Conservation (phyloP, 2,329 filamentous ascomycete genomes). For the Rugonectria rugulosa region DNA sequence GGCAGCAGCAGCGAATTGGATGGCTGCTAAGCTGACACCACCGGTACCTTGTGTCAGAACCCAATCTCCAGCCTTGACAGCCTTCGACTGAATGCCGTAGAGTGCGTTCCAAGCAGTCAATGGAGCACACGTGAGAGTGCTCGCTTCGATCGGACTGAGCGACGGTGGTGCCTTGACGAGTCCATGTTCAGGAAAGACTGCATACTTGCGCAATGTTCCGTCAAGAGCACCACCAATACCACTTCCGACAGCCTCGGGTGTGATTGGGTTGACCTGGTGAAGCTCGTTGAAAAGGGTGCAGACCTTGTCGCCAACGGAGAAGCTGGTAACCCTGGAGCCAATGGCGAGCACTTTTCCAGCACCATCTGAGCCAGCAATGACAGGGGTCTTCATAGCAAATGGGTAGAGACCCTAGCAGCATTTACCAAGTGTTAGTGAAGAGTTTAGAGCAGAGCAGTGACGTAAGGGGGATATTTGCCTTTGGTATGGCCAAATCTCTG, state of each 20-base stretch:
- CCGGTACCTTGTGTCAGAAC: constrained; percentile 41
- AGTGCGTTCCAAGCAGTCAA: constrained; percentile 29
- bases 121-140: constrained; percentile 61
- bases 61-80: constrained; percentile 47
- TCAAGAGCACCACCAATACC: constrained; percentile 71
- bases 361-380: constrained; percentile 47
- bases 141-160: constrained; percentile 56
- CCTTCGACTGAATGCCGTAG: constrained; percentile 25
- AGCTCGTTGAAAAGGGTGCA: constrained; percentile 62
- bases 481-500: constrained; percentile 11
- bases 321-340: constrained; percentile 49
- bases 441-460: background rate
- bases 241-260: constrained; percentile 44
- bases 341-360: constrained; percentile 56
- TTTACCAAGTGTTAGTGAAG: background rate
- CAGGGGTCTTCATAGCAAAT: background rate
- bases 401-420: constrained; percentile 2
- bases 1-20: constrained; percentile 50
- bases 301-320: constrained; percentile 55
- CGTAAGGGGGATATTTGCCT: background rate
- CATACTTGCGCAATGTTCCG: constrained; percentile 71
- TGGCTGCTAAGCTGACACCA: constrained; percentile 2
- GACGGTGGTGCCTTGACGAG: constrained; percentile 66
- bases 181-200: constrained; percentile 67
- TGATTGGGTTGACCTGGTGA: constrained; percentile 49